Evolutionary conservation across 768 basidiomycete species (phyloP).

Genomic region (Daedalea quercina): DNA sequence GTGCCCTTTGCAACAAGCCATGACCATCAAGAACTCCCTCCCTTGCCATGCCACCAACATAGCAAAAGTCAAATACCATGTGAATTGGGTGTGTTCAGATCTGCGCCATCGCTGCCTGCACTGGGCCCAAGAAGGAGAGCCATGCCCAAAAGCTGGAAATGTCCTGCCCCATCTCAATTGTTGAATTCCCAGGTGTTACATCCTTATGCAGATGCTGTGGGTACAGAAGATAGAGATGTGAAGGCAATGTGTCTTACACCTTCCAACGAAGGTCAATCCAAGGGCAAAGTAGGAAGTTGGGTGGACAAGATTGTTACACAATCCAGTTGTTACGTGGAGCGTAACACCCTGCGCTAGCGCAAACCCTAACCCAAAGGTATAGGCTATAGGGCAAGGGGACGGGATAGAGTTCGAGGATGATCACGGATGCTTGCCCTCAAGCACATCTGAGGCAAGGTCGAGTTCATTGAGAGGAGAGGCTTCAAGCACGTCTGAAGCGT

Average conservation of each 20-base stretch:
- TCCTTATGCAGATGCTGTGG: background rate
- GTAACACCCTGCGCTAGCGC: no score
- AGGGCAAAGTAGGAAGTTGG: background rate
- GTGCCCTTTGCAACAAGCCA: background rate
- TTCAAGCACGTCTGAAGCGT: no score
- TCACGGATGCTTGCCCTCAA: no score
- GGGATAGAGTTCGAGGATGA: no score
- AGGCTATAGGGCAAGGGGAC: no score
- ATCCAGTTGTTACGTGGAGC: no score
- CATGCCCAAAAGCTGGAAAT: background rate
- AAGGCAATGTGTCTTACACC: constrained; percentile 3
- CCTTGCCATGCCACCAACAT: constrained; percentile 4
- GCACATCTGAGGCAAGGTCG: no score
- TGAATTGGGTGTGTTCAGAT: background rate
- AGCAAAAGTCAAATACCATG: background rate
- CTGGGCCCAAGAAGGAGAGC: constrained; percentile 7
- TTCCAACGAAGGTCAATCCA: background rate
- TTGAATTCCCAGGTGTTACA: background rate
- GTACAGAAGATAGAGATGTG: background rate
- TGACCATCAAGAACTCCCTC: background rate
- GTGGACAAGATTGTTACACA: background rate
- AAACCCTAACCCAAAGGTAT: no score
- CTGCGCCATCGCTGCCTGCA: constrained; percentile 15
- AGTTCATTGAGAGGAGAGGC: no score
- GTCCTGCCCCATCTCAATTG: background rate